These are phyloP conservation scores for Aspergillus brasiliensis DNA, from an alignment of 2,329 filamentous ascomycete genomes.

Conservation along the genomic window DNA sequence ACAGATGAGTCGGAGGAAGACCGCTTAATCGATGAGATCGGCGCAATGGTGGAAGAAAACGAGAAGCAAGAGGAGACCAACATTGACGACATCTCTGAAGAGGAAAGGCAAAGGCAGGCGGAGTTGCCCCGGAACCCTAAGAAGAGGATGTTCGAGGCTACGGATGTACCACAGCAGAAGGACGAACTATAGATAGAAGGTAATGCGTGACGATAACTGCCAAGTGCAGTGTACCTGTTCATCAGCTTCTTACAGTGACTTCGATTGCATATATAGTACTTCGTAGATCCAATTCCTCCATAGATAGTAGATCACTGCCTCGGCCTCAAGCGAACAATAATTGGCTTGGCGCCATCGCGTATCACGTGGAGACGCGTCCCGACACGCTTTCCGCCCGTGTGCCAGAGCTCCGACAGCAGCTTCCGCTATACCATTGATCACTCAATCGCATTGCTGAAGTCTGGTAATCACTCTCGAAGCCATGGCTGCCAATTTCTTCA, in stretches of 20 bases:
- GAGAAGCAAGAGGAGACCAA: conserved; percentile 28
- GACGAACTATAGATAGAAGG: conserved; percentile 40
- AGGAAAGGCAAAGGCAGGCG: conserved; percentile 39
- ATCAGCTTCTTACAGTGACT: not conserved
- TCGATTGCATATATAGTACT: not conserved
- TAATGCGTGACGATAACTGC: conserved; percentile 1
- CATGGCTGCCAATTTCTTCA: conserved; percentile 85
- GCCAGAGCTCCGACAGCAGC: conserved; percentile 7
- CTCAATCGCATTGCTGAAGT: not conserved
- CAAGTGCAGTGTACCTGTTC: not conserved
- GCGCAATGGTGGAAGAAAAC: conserved; percentile 39
- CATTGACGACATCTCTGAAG: conserved; percentile 38
- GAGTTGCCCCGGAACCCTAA: conserved; percentile 49
- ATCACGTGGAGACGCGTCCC: conserved; percentile 40
- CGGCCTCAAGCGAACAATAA: conserved; percentile 19
- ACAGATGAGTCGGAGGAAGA: conserved; percentile 29
- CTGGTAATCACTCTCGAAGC: not conserved
- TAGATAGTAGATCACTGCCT: not conserved
- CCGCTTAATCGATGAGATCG: conserved; percentile 46
- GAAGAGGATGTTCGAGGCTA: conserved; percentile 53
- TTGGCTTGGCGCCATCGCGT: conserved; percentile 27
- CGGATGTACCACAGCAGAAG: conserved; percentile 34
- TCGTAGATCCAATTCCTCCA: not conserved
- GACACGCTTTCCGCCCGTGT: conserved; percentile 18
- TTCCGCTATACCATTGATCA: not conserved